These are phyloP conservation scores for Colletotrichum sp. DNA, from an alignment of 2,329 filamentous ascomycete genomes.

Conservation along the genomic window DNA sequence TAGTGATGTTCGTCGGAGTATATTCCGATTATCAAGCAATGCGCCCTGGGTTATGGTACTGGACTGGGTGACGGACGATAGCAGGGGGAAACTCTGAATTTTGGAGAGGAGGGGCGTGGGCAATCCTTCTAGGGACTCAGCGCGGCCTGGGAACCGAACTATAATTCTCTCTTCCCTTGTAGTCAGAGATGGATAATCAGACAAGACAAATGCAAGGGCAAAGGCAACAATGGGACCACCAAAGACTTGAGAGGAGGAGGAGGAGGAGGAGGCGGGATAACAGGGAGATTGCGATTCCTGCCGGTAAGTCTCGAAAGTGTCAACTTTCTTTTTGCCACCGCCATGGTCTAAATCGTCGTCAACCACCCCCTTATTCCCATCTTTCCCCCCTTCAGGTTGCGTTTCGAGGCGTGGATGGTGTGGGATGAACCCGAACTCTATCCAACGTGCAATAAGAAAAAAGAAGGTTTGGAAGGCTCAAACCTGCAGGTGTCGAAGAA, in stretches of 20 bases:
- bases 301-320: neutral
- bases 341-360: neutral
- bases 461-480: neutral
- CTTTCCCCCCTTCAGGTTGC: neutral
- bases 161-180: neutral
- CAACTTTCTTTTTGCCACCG: neutral
- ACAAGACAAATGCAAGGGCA: neutral
- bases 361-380: neutral
- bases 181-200: neutral
- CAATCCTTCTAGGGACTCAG: neutral
- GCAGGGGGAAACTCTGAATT: neutral
- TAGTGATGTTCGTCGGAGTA: neutral
- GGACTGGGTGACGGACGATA: neutral
- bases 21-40: neutral
- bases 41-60: neutral
- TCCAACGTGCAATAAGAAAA: neutral
- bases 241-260: neutral
- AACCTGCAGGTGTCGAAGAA: neutral
- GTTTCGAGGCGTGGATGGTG: conserved; percentile 2
- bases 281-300: neutral
- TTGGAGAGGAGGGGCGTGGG: neutral
- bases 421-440: conserved; percentile 16
- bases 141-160: neutral
- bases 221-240: neutral
- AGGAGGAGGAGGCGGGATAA: neutral